phyloP scores from a whole-genome alignment of 177 flowering plant species.

The Telopea speciosissima region DNA sequence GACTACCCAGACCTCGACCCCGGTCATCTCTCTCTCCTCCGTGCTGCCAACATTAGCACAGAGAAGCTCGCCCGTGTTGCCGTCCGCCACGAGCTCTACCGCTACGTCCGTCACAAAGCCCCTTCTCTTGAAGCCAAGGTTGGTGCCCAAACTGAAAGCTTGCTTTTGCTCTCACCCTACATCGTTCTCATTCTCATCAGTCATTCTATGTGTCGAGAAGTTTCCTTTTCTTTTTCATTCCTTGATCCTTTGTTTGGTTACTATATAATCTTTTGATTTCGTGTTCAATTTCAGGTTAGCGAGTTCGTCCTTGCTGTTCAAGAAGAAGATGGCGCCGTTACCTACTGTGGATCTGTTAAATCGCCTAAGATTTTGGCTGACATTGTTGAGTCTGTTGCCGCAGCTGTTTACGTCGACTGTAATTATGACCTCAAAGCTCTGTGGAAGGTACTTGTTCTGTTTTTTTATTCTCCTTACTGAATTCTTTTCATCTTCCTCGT shows the following conservation, averaged over 20 bases:
- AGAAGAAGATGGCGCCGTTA: conserved; percentile 32
- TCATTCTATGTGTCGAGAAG: too few relatives aligned
- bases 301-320: conserved; percentile 47
- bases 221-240: not conserved
- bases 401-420: too few relatives aligned
- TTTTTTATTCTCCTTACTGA: too few relatives aligned
- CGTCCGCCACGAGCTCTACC: conserved; percentile 41
- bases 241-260: not conserved
- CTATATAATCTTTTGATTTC: not conserved
- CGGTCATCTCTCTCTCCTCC: conserved; percentile 51
- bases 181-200: too few relatives aligned
- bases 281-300: conserved; percentile 34
- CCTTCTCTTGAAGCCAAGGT: conserved; percentile 51
- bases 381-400: too few relatives aligned
- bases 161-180: too few relatives aligned
- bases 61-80: conserved; percentile 93
- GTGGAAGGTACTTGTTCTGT: too few relatives aligned
- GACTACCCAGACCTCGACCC: conserved; percentile 51
- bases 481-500: too few relatives aligned
- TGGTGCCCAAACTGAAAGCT: too few relatives aligned
- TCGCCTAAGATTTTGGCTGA: conserved; percentile 88
- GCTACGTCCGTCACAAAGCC: conserved; percentile 45
- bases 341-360: conserved; percentile 54
- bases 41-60: conserved; percentile 72
- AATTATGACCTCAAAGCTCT: too few relatives aligned